phyloP scores from a whole-genome alignment of 169 alveolate species.

The Cystoisospora suis region DNA sequence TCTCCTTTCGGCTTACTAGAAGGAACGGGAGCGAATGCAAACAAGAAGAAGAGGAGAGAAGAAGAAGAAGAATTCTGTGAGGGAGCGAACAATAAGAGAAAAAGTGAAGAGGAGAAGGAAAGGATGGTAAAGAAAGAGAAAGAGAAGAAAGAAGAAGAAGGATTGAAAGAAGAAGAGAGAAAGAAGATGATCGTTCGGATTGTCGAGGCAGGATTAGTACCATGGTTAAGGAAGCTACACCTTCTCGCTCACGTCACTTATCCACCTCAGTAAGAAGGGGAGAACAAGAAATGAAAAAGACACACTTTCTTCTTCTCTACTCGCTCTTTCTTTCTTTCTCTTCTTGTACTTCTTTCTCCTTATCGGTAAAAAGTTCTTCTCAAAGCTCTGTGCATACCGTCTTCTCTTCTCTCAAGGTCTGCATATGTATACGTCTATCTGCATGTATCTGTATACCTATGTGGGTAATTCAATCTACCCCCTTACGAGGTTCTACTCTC shows the following conservation, averaged over 20 bases:
- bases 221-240: slow-evolving; percentile 44
- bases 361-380: no score
- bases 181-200: background rate
- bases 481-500: no score
- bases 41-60: background rate
- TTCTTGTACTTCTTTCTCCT: no score
- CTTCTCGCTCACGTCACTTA: background rate
- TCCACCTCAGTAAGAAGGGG: slow-evolving; percentile 2
- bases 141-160: background rate
- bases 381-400: no score
- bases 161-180: slow-evolving; percentile 4
- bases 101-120: background rate
- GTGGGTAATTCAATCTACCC: no score
- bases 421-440: background rate
- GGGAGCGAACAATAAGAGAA: background rate
- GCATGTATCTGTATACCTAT: background rate
- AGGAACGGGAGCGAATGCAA: background rate
- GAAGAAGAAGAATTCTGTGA: background rate
- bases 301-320: background rate
- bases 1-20: slow-evolving; percentile 9
- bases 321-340: background rate
- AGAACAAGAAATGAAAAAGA: background rate
- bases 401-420: no score
- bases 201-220: slow-evolving; percentile 23
- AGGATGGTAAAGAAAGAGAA: background rate